Evolutionary conservation across 2,329 filamentous ascomycete species (phyloP), one percentile per base, ranked within the genome.

Genomic region (Colletotrichum aenigma): DNA sequence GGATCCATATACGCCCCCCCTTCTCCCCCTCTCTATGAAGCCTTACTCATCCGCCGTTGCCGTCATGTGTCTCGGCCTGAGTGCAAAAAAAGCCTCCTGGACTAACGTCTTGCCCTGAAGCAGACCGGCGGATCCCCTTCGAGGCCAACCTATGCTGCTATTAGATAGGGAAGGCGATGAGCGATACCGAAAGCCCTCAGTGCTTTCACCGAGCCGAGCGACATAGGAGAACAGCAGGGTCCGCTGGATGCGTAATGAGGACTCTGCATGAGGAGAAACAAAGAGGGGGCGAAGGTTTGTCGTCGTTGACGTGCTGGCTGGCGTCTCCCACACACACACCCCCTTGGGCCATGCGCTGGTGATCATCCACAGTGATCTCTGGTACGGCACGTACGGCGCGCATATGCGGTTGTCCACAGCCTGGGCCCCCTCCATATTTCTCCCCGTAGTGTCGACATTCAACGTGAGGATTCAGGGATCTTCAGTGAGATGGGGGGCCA

Each of bases 341-440:
- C 55, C 73, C 73, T 64, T 56, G 65, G 43, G 43, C 58, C 56
- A 75, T 75, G 73, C 73, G 64, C 43, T 64, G 71, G 60, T 76
- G 71, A 76, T 76, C 74, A 70, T 56, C 74, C 58, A 48, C 43
- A 76, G 71, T 76, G 74, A 76, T 76, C 74, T 76, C 66, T 76
- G 70, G 60, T 74, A 74, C 74, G 66, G 73, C 73, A 71, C 61
- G 18, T 66, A 75, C 69, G 68, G 69, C 52, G 72, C 72, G 72
- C 72, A 75, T 72, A 64, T 75, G 73, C 62, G 69, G 69, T 66
- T 38, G 43, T 38, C 66, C 65, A 62, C 55, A 43, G 28, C 32
- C 28, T 30, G 18, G 28, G 56, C 56, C 48, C 28, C 34, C 61
- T 30, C 61, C 55, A 56, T 58, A 56, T 58, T 55, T 38, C n/a